phyloP scores from a whole-genome alignment of 2,329 filamentous ascomycete species.

The Alternaria atra region DNA sequence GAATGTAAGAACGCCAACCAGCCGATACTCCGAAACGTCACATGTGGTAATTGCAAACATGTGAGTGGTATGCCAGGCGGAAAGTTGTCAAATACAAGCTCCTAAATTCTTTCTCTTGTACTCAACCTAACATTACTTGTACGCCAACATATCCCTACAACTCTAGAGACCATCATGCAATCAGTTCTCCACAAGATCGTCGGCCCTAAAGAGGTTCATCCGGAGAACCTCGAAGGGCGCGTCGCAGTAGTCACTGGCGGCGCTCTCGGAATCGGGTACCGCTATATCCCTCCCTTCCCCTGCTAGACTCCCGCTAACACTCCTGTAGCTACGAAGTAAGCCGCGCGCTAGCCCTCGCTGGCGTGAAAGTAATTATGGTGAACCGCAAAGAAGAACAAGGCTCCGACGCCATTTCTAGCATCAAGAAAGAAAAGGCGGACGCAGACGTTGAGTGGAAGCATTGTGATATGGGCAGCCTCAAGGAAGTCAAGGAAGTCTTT shows the following conservation, averaged over 20 bases:
- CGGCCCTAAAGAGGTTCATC: conserved; percentile 49
- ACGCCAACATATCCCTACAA: not conserved
- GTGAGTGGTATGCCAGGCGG: not conserved
- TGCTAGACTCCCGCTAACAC: not conserved
- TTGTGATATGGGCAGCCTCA: not conserved
- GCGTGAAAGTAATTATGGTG: conserved; percentile 1
- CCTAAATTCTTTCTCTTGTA: not conserved
- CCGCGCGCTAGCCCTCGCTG: not conserved
- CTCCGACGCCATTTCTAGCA: not conserved
- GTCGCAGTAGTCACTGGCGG: not conserved
- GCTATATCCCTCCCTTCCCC: not conserved
- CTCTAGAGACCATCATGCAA: conserved; percentile 46
- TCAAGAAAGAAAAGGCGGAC: not conserved
- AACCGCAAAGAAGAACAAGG: conserved; percentile 1
- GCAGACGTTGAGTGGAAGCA: conserved; percentile 1
- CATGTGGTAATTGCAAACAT: not conserved
- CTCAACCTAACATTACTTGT: not conserved
- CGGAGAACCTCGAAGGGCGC: conserved; percentile 14
- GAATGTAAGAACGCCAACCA: not conserved
- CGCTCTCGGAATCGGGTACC: not conserved
- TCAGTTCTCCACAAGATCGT: conserved; percentile 50
- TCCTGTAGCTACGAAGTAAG: not conserved
- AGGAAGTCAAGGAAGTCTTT: conserved; percentile 1
- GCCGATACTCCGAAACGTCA: not conserved
- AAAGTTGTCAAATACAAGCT: not conserved